Conservation (phyloP, 371 early-diverging fungal genomes). For the Mortierella polycephala region DNA sequence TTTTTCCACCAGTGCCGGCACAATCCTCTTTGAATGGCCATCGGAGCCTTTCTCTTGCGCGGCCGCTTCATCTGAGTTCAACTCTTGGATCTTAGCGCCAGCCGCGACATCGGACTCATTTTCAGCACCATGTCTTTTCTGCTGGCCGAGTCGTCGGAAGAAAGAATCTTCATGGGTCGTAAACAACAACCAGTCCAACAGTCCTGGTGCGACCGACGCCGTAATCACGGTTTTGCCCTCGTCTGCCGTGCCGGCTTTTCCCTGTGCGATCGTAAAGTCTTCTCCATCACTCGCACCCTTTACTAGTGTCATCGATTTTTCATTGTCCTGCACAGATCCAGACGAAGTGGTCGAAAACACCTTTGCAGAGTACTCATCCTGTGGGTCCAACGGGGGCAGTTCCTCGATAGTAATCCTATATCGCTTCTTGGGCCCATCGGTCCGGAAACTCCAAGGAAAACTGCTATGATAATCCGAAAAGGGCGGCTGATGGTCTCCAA, state of each 20-base stretch:
- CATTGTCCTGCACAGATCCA: neutral
- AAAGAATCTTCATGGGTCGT: conserved; percentile 54
- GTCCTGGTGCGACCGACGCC: conserved; percentile 35
- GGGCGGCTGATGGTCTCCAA: conserved; percentile 19
- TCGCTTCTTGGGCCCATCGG: conserved; percentile 39
- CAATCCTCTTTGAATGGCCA: conserved; percentile 8
- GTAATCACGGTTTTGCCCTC: conserved; percentile 54
- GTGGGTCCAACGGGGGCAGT: conserved; percentile 23
- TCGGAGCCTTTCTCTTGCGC: conserved; percentile 5
- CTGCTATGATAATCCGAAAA: conserved; percentile 4
- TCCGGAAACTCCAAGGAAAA: conserved; percentile 31
- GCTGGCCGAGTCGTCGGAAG: conserved; percentile 40
- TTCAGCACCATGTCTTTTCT: neutral
- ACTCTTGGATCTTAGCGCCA: conserved; percentile 22
- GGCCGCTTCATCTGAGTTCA: conserved; percentile 15
- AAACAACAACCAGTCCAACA: conserved; percentile 52
- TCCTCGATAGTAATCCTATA: conserved; percentile 48
- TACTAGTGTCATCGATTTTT: neutral
- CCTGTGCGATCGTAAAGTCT: conserved; percentile 38
- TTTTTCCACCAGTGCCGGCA: conserved; percentile 43
- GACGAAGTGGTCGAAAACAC: conserved; percentile 1
- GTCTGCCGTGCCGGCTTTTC: conserved; percentile 35
- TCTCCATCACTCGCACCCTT: conserved; percentile 11
- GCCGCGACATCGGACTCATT: neutral
- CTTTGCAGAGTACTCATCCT: conserved; percentile 4